Percentiles rank a stretch among this genome's conserved stretches.
Conservation (phyloP, 2,329 filamentous ascomycete species). For the Thelonectria blattea region DNA sequence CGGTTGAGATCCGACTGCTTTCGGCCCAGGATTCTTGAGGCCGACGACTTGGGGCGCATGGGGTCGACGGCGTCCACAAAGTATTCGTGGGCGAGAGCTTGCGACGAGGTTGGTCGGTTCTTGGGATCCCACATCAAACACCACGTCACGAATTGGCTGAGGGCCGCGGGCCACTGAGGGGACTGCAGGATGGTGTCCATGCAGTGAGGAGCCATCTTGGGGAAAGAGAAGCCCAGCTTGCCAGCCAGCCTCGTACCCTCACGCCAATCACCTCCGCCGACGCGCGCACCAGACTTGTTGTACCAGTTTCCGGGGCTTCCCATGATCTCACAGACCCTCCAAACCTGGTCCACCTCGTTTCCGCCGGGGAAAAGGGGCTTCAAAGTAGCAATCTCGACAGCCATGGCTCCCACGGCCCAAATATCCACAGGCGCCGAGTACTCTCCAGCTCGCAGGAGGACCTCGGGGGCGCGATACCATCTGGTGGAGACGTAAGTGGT, state of each 20-base stretch:
- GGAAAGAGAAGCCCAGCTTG: constrained; percentile 97
- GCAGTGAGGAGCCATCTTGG: constrained; percentile 97
- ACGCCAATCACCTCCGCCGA: constrained; percentile 97
- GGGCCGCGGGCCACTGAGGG: constrained; percentile 87
- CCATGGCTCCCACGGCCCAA: constrained; percentile 98
- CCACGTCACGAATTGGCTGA: constrained; percentile 96
- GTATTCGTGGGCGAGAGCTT: constrained; percentile 95
- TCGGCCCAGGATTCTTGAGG: constrained; percentile 81
- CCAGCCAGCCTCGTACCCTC: constrained; percentile 91
- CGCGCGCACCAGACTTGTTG: constrained; percentile 83
- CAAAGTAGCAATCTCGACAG: constrained; percentile 93
- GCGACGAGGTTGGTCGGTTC: constrained; percentile 84
- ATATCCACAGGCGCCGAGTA: constrained; percentile 98
- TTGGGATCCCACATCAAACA: constrained; percentile 99
- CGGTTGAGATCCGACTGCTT: constrained; percentile 87
- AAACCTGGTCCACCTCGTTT: constrained; percentile 98
- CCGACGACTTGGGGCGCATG: constrained; percentile 86
- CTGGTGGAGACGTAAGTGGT: constrained; percentile 98
- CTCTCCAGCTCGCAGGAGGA: constrained; percentile 89
- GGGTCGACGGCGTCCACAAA: constrained; percentile 93
- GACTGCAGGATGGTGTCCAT: constrained; percentile 92
- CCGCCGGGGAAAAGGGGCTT: constrained; percentile 97
- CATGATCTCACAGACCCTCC: constrained; percentile 99
- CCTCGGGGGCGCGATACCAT: constrained; percentile 97
- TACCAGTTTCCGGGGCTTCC: constrained; percentile 98